Base-by-base conservation (phyloP, 2,329 filamentous ascomycete species). In the Penicillium freii region DNA sequence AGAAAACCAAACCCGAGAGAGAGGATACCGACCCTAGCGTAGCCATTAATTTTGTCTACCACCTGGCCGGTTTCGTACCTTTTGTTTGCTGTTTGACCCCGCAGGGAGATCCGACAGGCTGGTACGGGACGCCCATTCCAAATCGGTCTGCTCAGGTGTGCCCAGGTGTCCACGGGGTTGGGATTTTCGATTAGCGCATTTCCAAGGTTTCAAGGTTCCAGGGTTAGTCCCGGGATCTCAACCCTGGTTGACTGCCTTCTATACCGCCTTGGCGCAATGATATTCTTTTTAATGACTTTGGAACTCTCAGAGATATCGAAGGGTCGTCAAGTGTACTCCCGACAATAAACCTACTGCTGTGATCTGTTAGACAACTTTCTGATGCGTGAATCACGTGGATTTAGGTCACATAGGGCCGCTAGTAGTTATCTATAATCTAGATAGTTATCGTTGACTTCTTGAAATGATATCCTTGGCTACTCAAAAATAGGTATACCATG, bases 1-100 rank as follows among this genome's bases (percentile, higher is more conserved):
- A 60, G 47, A 45, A 38, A 54, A 29, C n/a, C 19, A 29, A 44
- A 51, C 40, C 61, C 60, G 61, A 60, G 47, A 49, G 51, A 54
- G 44, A 59, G 62, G 62, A 61, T 49, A 29, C 60, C 39, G 60
- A 34, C 27, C n/a, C 48, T 52, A 52, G 50, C 31, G 39, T 51
- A n/a, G n/a, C n/a, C n/a, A 21, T 23, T 23, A 23, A 23, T 43
- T 44, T 17, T 7, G 17, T 31, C 33, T 43, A 21, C 44, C 44
- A 49, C 29, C 39, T 25, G 31, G 50, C 27, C 17, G 40, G 50
- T 45, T 52, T 40, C n/a, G 51, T 53, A 52, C 40, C 40, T 52
- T 45, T 52, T 40, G 2, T 15, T 49, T 15, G 36, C 29, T 6
- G 13, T 11, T 11, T 21, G 15, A 51, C 43, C 36, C 44, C 51